Base-by-base conservation (phyloP, 2,329 filamentous ascomycete species). In the Pseudocercospora crystallina region DNA sequence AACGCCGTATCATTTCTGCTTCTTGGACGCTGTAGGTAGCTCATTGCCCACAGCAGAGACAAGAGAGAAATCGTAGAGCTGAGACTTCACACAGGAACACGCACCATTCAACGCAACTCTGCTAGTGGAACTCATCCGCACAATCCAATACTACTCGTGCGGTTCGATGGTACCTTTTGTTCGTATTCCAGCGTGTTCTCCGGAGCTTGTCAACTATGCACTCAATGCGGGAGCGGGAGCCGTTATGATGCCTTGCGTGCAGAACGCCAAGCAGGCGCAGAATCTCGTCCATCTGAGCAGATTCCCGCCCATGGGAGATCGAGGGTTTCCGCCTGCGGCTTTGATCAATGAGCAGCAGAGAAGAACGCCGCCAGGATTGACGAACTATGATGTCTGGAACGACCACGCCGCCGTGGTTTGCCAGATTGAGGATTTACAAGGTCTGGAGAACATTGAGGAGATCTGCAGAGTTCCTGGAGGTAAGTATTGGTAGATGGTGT, bases 111-210 rank as follows among this genome's bases (percentile, higher is more conserved):
- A 44, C 17, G 37, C 39, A 12, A 49, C 47, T 3, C 47, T 49
- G 9, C 30, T 49, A 8, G 33, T 39, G 3, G 33, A 36, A n/a
- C 14, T 49, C 39, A 49, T 49, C 34, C 29, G 39, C 3, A 49
- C 47, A 8, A 49, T 49, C 13, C 47, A 49, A 43, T 49, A 49
- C 20, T 20, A 43, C 12, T 49, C 47, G 7, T 13, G 37, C 12
- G 47, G 47, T 8, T 49, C 47, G 4, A 49, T 49, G 47, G 47
- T 49, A 4, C 47, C 47, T 5, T 49, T 43, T 38, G 47, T 49
- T 13, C 47, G 47, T 12, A 38, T 49, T 13, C 37, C 39, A 8
- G 14, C 20, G 20, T 43, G 20, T n/a, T 37, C 39, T 13, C 47
- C 47, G 4, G 47, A 49, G n/a, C 31, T 49, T 5, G 33, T 49